Evolutionary conservation across 352 stramenopile species (phyloP).

Genomic region (Phytophthora boehmeriae): DNA sequence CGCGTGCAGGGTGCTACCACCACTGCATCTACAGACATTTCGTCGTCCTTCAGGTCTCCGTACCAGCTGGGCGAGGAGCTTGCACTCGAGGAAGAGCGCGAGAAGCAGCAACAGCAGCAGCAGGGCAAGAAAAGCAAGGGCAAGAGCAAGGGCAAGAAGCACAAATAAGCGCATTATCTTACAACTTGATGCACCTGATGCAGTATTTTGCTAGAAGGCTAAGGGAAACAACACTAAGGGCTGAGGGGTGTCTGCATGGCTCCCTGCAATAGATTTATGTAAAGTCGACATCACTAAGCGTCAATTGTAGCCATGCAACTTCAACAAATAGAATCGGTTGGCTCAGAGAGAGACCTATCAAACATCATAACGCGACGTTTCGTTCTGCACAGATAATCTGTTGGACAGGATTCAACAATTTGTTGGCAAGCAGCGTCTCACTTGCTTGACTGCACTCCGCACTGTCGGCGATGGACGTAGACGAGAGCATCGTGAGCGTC

Average conservation of each 20-base stretch:
- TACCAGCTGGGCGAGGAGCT: slow-evolving; percentile 82
- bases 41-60: slow-evolving; percentile 74
- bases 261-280: slow-evolving; percentile 6
- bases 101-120: slow-evolving; percentile 43
- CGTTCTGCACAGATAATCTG: no score
- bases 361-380: no score
- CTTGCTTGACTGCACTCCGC: background rate
- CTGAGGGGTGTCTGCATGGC: slow-evolving; percentile 1
- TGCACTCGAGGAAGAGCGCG: slow-evolving; percentile 69
- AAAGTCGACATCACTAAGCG: background rate
- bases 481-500: slow-evolving; percentile 35
- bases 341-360: no score
- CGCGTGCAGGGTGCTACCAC: slow-evolving; percentile 50
- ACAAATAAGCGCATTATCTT: slow-evolving; percentile 1
- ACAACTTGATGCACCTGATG: background rate
- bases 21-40: slow-evolving; percentile 53
- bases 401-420: no score
- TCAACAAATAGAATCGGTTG: background rate
- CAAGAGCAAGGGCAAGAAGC: slow-evolving; percentile 50
- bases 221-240: slow-evolving; percentile 8
- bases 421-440: no score
- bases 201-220: slow-evolving; percentile 1
- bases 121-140: slow-evolving; percentile 42
- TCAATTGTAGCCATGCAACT: no score
- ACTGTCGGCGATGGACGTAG: slow-evolving; percentile 9